Base-by-base conservation (phyloP, 1,139 yeast genomes). In the Saccharomyces hybrid region DNA sequence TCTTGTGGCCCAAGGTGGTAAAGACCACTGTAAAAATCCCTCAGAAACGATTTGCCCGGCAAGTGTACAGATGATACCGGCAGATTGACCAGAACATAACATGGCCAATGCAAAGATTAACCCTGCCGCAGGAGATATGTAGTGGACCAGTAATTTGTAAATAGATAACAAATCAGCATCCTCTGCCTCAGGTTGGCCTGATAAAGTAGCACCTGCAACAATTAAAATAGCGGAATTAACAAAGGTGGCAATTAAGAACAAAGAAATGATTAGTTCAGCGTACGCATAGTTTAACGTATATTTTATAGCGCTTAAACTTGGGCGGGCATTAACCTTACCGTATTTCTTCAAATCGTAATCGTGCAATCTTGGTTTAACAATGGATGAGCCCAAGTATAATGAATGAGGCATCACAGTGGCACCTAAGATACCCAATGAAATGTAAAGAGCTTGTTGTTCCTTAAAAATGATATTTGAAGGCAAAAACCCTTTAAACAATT, bases 401-500 rank as follows among this genome's bases (percentile, higher is more conserved):
- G 96, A 86, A 70, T 93, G 99, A 2, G 99, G 99, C 99, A 93
- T 93, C 31, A 93, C 96, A 1, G 98, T 95, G 30, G 98, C 97
- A 23, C 99, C 99, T 54, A 93, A 75, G 54, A 93, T 87, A 25
- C 97, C 98, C 62, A 95, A 83, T 52, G 96, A 83, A 47, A 89
- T 75, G 67, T 88, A 93, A 48, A 91, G 75, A 0, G 97, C 98
- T 42, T 88, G 84, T 56, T 84, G 82, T 54, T 88, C 88, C 55
- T 87, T 85, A 42, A 89, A 78, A 16, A 89, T 82, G 52, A 82
- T 80, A 34, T 73, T 76, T 30, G 88, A 85, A 1, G 99, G 99
- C 42, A 93, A 70, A 63, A 86, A 89, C 0, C 99, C 99, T 57
- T 70, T 68, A 50, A 84, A 70, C 2, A 89, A 80, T 47, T 80